Conservation (phyloP, 78 protist species). For the Dictyostelium firmibasis region DNA sequence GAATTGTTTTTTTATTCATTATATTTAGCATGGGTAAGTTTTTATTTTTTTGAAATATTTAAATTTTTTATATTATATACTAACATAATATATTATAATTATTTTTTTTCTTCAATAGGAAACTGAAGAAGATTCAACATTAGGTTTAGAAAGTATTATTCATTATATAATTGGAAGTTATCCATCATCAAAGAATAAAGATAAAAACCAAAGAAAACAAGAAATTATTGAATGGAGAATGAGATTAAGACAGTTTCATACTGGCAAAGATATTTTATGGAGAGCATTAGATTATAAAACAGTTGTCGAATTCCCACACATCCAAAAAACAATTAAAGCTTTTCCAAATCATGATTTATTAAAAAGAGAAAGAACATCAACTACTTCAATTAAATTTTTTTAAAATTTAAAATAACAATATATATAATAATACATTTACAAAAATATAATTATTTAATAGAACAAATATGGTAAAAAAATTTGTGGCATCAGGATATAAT, state of each 20-base stretch:
- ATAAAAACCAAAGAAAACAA: constrained; percentile 74
- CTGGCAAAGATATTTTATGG: constrained; percentile 75
- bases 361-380: constrained; percentile 57
- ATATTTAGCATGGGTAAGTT: constrained; percentile 73
- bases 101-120: constrained; percentile 13
- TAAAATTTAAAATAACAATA: not conserved
- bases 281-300: constrained; percentile 59
- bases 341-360: constrained; percentile 63
- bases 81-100: not conserved
- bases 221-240: constrained; percentile 73
- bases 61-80: not conserved
- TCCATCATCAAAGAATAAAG: constrained; percentile 63
- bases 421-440: not conserved
- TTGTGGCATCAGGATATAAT: not conserved
- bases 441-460: not conserved
- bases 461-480: not conserved
- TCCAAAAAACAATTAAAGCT: constrained; percentile 29
- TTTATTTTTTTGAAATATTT: not conserved
- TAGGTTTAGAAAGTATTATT: constrained; percentile 60
- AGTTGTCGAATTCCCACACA: constrained; percentile 15
- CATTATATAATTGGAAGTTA: constrained; percentile 80
- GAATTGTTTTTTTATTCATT: constrained; percentile 63
- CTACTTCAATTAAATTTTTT: constrained; percentile 54
- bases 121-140: constrained; percentile 73
- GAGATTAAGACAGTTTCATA: constrained; percentile 68